Evolutionary conservation across 352 stramenopile species (phyloP).

Genomic region (Phytopythium cucurbitacearum): DNA sequence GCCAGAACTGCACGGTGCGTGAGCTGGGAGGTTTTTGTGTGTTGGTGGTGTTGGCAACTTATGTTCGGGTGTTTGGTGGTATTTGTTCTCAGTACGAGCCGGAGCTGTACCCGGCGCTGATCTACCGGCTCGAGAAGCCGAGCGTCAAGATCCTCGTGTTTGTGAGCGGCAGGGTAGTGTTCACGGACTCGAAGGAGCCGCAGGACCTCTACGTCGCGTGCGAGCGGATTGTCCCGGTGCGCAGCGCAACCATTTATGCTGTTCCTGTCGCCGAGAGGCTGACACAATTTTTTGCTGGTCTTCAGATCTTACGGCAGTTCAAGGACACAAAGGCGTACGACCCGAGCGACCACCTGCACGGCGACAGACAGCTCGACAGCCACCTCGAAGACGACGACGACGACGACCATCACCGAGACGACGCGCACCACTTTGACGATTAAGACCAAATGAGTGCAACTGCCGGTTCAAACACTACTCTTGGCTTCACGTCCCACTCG

Average conservation of each 20-base stretch:
- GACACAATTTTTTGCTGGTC: conserved; percentile 1
- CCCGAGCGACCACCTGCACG: neutral
- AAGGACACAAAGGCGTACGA: conserved; percentile 38
- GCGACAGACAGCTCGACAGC: conserved; percentile 4
- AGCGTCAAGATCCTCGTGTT: conserved; percentile 99
- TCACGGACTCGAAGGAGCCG: conserved; percentile 91
- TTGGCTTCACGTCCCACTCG: no score
- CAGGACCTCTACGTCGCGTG: conserved; percentile 82
- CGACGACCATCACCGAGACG: conserved; percentile 3
- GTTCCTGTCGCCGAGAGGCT: neutral
- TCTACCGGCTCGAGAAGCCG: conserved; percentile 96
- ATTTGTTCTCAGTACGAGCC: conserved; percentile 90
- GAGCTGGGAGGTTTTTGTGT: neutral
- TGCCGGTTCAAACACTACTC: no score
- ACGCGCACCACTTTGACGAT: conserved; percentile 4
- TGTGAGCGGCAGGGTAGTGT: conserved; percentile 97
- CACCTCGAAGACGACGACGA: conserved; percentile 5
- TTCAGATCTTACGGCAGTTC: conserved; percentile 62
- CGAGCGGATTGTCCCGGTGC: conserved; percentile 70
- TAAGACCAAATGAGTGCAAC: neutral
- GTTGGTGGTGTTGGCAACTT: neutral
- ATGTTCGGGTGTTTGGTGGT: neutral
- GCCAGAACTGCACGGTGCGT: conserved; percentile 64
- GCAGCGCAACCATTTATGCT: conserved; percentile 5
- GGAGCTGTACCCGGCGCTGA: conserved; percentile 98